Conservation (phyloP, 495 filamentous ascomycete genomes). For the Penicillium cosmopolitanum region DNA sequence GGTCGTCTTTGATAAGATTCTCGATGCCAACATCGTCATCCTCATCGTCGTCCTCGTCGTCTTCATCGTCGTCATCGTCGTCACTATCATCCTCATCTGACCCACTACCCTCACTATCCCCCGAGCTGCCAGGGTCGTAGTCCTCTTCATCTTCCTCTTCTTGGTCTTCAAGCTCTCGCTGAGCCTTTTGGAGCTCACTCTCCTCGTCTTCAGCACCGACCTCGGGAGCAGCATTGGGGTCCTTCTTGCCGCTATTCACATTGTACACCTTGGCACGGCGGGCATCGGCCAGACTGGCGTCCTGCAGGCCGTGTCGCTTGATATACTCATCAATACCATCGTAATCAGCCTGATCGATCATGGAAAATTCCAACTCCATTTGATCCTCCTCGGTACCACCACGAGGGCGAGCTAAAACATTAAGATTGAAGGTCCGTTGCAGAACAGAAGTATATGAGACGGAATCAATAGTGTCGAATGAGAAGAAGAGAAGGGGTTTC, state of each 20-base stretch:
- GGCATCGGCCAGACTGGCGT: slow-evolving; percentile 88
- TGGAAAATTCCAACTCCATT: slow-evolving; percentile 79
- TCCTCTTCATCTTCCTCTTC: slow-evolving; percentile 90
- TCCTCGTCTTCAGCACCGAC: slow-evolving; percentile 49
- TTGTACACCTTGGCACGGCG: slow-evolving; percentile 80
- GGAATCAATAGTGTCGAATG: slow-evolving; percentile 75
- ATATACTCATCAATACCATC: slow-evolving; percentile 84
- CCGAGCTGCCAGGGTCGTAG: slow-evolving; percentile 80
- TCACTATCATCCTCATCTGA: slow-evolving; percentile 57
- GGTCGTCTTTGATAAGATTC: slow-evolving; percentile 45
- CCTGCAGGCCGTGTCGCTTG: slow-evolving; percentile 77
- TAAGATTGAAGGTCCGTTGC: slow-evolving; percentile 92
- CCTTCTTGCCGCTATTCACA: slow-evolving; percentile 59
- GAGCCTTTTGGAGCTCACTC: slow-evolving; percentile 68
- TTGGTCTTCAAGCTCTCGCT: slow-evolving; percentile 63
- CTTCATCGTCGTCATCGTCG: slow-evolving; percentile 52
- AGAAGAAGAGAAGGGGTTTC: slow-evolving; percentile 87
- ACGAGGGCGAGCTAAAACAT: slow-evolving; percentile 60
- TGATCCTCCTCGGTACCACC: slow-evolving; percentile 49
- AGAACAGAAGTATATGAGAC: slow-evolving; percentile 89
- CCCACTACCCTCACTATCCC: slow-evolving; percentile 71
- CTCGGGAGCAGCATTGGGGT: slow-evolving; percentile 30
- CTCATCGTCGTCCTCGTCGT: slow-evolving; percentile 26
- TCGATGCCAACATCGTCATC: slow-evolving; percentile 54
- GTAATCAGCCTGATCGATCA: slow-evolving; percentile 87